Evolutionary conservation across 352 stramenopile species (phyloP), one percentile per base, ranked within the genome.

Genomic region (Globisporangium paroecandrum): DNA sequence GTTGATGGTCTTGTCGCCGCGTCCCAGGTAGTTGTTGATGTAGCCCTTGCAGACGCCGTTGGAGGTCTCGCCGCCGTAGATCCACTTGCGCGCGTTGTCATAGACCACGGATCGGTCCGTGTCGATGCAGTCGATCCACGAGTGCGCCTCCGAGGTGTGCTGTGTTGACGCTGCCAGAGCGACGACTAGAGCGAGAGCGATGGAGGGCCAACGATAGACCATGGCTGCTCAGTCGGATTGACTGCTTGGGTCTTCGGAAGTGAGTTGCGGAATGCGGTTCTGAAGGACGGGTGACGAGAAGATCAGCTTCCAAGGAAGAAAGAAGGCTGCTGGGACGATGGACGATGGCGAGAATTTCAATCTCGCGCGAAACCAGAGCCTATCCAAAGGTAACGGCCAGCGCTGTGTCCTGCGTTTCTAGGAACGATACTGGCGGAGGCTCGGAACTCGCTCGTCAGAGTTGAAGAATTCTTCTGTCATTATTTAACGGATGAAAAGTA

Each of bases 21-120:
- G 81, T 36, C 81, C 79, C 0, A 74, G 64, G 47, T 87, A 91
- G 76, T 89, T 86, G 54, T 89, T 87, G 66, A 83, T 81, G 73
- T 89, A 91, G 1, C 81, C 83, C 5, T 67, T 64, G 61, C 83
- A 89, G 32, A 88, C 77, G 8, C 81, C 81, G 41, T 83, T 79
- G 20, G 73, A 73, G 1, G 43, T 65, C 32, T 59, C 65, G n/a
- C 81, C 81, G 15, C 77, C 74, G 64, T 74, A 85, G 38, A 89
- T 87, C 69, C 84, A 91, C 67, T 81, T 69, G 34, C 72, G 72
- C 38, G 75, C 78, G 34, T 78, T 76, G 63, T 87, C 73, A 68
- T 89, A 91, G 10, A 91, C 83, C 10, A 89, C 69, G 0, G 66
- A 69, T 69, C 74, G 79, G 62, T 84, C 69, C 7, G 70, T 84